Evolutionary conservation across 345 rosid species (phyloP).

Genomic region (Nasturtium officinale): DNA sequence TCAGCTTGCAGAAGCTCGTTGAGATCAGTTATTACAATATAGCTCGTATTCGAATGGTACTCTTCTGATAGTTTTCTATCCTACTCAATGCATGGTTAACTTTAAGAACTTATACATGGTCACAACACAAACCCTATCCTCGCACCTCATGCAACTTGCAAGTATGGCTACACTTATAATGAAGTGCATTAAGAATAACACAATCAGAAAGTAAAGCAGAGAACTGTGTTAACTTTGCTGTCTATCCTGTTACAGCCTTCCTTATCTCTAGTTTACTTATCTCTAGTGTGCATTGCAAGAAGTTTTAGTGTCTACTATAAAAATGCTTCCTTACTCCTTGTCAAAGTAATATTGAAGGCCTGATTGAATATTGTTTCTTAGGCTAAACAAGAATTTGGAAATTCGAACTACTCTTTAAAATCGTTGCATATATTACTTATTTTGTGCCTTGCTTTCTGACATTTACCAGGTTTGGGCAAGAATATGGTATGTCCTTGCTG

Average conservation of each 20-base stretch:
- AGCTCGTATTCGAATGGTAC: constrained; percentile 98
- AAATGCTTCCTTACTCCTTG: constrained; percentile 19
- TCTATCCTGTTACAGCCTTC: constrained; percentile 1
- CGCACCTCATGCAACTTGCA: constrained; percentile 26
- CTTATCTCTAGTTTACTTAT: neutral
- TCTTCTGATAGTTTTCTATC: constrained; percentile 35
- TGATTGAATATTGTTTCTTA: constrained; percentile 13
- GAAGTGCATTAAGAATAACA: constrained; percentile 12
- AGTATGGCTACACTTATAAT: constrained; percentile 28
- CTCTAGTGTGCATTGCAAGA: constrained; percentile 27
- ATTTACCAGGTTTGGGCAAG: constrained; percentile 86
- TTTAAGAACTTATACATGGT: constrained; percentile 12
- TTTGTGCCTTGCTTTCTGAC: constrained; percentile 31
- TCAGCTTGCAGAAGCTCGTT: constrained; percentile 97
- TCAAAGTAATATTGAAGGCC: constrained; percentile 12
- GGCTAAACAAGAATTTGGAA: neutral
- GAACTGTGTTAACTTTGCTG: constrained; percentile 8
- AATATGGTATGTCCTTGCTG: constrained; percentile 90
- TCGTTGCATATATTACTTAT: neutral
- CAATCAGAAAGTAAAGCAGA: constrained; percentile 17
- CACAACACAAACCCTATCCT: constrained; percentile 11
- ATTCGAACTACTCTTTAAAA: neutral
- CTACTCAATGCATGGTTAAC: constrained; percentile 27
- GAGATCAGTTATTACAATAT: constrained; percentile 99
- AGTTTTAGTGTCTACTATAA: constrained; percentile 17